A percentile compares a stretch with the other conserved stretches of the same genome.
These are phyloP conservation scores for Beauveria scarabaeidicola DNA, from an alignment of 2,329 filamentous ascomycete species.

Conservation along the genomic window DNA sequence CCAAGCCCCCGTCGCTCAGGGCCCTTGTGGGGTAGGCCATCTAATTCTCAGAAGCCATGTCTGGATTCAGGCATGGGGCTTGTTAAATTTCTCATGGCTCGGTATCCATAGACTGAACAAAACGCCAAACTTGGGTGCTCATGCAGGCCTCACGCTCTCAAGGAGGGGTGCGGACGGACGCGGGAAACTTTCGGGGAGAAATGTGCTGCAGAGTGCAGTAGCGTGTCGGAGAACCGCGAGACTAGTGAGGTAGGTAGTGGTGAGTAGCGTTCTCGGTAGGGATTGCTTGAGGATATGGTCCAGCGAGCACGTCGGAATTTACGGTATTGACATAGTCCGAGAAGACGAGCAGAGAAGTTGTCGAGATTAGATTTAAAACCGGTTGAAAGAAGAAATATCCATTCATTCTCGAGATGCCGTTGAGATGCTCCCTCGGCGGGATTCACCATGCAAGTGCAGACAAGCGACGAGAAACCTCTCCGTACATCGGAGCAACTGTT, in stretches of 20 bases:
- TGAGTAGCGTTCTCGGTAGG: not conserved
- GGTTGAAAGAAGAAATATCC: too few species aligned
- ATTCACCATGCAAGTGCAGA: not conserved
- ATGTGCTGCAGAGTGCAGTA: not conserved
- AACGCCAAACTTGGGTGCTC: not conserved
- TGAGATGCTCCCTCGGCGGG: not conserved
- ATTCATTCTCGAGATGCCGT: too few species aligned
- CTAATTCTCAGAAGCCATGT: not conserved
- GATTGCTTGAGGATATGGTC: not conserved
- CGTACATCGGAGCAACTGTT: constrained; percentile 5
- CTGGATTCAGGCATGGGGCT: not conserved
- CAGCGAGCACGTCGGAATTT: not conserved
- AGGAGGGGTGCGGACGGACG: not conserved
- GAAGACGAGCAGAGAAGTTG: not conserved
- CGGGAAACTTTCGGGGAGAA: not conserved
- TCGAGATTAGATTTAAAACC: not conserved
- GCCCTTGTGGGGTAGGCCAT: constrained; percentile 2
- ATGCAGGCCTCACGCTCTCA: not conserved
- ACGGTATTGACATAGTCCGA: too few species aligned
- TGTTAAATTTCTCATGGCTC: not conserved
- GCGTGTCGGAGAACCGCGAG: not conserved
- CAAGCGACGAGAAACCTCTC: not conserved
- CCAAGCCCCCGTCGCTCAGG: not conserved
- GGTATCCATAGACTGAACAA: not conserved
- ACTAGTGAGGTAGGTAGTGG: not conserved